phyloP scores from a whole-genome alignment of 1,139 yeast genomes.

The Saccharomyces pastorianus region DNA sequence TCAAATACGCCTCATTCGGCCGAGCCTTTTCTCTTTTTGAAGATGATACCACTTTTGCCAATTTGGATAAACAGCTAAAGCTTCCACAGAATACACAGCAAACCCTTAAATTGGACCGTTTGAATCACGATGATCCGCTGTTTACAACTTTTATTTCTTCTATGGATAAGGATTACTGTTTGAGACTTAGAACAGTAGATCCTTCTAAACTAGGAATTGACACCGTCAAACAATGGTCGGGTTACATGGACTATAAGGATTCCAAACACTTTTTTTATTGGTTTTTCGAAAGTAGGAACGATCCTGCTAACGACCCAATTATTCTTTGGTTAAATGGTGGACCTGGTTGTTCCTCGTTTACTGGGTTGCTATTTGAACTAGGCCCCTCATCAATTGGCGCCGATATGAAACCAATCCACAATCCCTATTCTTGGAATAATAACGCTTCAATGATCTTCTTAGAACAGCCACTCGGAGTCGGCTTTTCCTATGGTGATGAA shows the following conservation, averaged over 20 bases:
- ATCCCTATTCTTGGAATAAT: slow-evolving; percentile 80
- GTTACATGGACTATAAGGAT: slow-evolving; percentile 76
- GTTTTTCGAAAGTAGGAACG: slow-evolving; percentile 87
- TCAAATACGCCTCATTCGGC: neutral
- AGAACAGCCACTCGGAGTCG: slow-evolving; percentile 93
- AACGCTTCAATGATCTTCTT: slow-evolving; percentile 86
- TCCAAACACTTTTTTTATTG: slow-evolving; percentile 80
- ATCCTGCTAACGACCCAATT: slow-evolving; percentile 77
- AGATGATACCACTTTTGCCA: slow-evolving; percentile 6
- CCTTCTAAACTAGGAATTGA: slow-evolving; percentile 20
- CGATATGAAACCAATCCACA: slow-evolving; percentile 60
- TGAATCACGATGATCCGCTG: neutral
- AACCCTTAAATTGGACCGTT: neutral
- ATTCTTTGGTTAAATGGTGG: slow-evolving; percentile 88
- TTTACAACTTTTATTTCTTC: slow-evolving; percentile 6
- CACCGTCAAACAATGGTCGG: slow-evolving; percentile 68
- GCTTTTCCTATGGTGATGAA: slow-evolving; percentile 67
- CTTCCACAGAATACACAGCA: slow-evolving; percentile 3
- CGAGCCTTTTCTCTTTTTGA: slow-evolving; percentile 8
- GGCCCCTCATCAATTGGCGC: slow-evolving; percentile 71
- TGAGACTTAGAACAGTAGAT: slow-evolving; percentile 18
- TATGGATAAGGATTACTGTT: slow-evolving; percentile 14
- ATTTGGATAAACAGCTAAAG: slow-evolving; percentile 5
- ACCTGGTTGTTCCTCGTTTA: slow-evolving; percentile 83
- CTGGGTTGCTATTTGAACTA: slow-evolving; percentile 85